Base-by-base conservation (phyloP, 352 stramenopile species). In the Phytophthora cactorum region DNA sequence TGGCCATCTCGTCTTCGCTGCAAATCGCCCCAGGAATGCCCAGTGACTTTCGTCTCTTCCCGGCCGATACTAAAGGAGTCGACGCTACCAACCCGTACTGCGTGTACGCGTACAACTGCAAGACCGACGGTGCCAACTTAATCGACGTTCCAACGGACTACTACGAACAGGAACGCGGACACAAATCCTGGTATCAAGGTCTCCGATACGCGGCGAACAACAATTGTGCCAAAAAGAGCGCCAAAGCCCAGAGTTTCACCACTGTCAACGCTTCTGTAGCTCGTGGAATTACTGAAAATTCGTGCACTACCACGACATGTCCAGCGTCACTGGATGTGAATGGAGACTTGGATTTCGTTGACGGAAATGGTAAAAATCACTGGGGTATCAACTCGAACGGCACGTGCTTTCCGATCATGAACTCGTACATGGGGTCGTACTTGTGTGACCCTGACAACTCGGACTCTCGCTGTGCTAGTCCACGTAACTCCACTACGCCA, bases 1-100 rank as follows among this genome's bases (percentile, higher is more conserved):
- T 74, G 12, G 77, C 83, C 14, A 94, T 97, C 74, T 98, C 91
- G 22, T 93, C 89, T 55, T 98, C 93, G 25, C 74, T 98, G 9
- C 95, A 99, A 68, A 86, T 98, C 49, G 77, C 79, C 0, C 87
- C 88, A 0, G 90, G 86, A 14, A 91, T 91, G 75, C 86, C 86
- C 3, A 67, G 51, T 3, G 65, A 90, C 50, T 89, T 88, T 11
- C 83, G 83, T 12, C 34, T 85, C 0, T 93, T 88, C 85, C 29
- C 55, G 43, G 57, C 87, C 63, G 45, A 86, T 49, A 41, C 52
- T 2, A 65, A 75, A 32, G 59, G 58, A 5, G 25, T 22, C 0
- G 72, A 79, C 27, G 46, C 44, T 10, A 57, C 46, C 5, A 79
- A 60, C 4, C 55, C 67, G 8, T 81, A 77, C 52, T 89, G 80